Conservation (phyloP, 768 basidiomycete genomes). For the Lentinula raphanica region DNA sequence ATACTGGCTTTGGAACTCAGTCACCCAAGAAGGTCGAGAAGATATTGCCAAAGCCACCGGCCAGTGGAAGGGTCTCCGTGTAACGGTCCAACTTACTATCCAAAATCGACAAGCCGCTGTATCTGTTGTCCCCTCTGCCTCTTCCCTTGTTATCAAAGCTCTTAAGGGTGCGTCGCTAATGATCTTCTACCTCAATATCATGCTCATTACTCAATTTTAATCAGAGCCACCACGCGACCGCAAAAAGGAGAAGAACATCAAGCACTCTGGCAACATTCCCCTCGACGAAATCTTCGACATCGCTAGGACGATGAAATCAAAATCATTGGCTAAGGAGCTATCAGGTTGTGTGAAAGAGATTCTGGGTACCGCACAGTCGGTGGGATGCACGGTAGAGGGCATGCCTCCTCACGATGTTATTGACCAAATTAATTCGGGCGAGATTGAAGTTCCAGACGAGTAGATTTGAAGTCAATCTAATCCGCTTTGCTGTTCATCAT, state of each 20-base stretch:
- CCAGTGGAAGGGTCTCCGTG: constrained; percentile 98
- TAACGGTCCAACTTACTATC: constrained; percentile 97
- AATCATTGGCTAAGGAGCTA: constrained; percentile 90
- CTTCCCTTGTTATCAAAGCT: constrained; percentile 94
- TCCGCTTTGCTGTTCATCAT: background rate
- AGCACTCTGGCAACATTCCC: constrained; percentile 91
- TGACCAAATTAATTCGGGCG: constrained; percentile 78
- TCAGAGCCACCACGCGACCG: constrained; percentile 97
- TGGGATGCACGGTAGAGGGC: constrained; percentile 96
- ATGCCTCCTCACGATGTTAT: constrained; percentile 90
- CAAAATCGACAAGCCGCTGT: constrained; percentile 99
- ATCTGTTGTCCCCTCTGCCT: constrained; percentile 94
- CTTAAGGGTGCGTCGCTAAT: constrained; percentile 77
- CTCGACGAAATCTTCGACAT: constrained; percentile 93
- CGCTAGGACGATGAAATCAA: constrained; percentile 92
- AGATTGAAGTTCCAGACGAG: constrained; percentile 83
- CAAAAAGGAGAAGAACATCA: constrained; percentile 99
- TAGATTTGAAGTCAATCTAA: constrained; percentile 33
- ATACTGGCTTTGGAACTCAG: constrained; percentile 33
- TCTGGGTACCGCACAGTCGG: constrained; percentile 92
- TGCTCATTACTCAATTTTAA: constrained; percentile 9
- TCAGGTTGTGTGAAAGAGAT: constrained; percentile 94
- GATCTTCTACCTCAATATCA: background rate
- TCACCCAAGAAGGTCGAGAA: constrained; percentile 99
- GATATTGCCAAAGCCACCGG: constrained; percentile 99